Percentiles rank a stretch among this genome's conserved stretches.
phyloP scores from a whole-genome alignment of 768 basidiomycete species.

The Tulasnella sp. region DNA sequence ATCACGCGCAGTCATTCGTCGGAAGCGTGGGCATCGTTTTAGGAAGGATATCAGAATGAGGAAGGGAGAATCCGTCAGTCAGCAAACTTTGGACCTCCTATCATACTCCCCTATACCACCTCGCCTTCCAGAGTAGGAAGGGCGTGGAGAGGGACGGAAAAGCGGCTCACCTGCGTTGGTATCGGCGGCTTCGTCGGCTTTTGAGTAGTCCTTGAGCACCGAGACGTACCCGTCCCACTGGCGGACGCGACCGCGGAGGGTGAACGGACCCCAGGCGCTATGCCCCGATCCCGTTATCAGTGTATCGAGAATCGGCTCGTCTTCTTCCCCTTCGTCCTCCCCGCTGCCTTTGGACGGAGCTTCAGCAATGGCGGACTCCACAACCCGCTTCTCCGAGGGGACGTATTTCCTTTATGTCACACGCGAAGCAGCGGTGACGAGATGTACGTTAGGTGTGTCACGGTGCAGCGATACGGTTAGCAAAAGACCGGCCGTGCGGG shows the following conservation, averaged over 20 bases:
- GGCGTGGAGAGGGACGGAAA: background rate
- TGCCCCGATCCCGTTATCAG: conserved; percentile 75
- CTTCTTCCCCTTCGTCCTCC: conserved; percentile 18
- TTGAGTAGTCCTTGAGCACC: conserved; percentile 63
- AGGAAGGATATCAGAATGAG: background rate
- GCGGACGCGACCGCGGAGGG: conserved; percentile 63
- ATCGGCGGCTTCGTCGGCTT: background rate
- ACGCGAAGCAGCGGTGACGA: too few relatives aligned
- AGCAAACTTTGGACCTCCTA: background rate
- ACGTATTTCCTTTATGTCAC: too few relatives aligned
- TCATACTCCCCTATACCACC: background rate
- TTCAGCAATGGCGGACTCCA: conserved; percentile 28
- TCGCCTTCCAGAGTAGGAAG: background rate
- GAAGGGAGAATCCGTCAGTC: background rate
- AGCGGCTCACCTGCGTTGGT: background rate
- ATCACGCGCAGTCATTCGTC: background rate
- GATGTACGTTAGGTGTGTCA: too few relatives aligned
- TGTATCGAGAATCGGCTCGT: conserved; percentile 39
- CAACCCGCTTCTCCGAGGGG: too few relatives aligned
- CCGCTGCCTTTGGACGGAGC: background rate
- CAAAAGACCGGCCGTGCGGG: too few relatives aligned
- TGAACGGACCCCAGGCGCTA: conserved; percentile 85
- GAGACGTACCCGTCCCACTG: conserved; percentile 70
- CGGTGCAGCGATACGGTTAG: too few relatives aligned
- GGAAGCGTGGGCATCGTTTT: background rate